Evolutionary conservation across 345 rosid species (phyloP).

Genomic region (Eucalyptus pauciflora): DNA sequence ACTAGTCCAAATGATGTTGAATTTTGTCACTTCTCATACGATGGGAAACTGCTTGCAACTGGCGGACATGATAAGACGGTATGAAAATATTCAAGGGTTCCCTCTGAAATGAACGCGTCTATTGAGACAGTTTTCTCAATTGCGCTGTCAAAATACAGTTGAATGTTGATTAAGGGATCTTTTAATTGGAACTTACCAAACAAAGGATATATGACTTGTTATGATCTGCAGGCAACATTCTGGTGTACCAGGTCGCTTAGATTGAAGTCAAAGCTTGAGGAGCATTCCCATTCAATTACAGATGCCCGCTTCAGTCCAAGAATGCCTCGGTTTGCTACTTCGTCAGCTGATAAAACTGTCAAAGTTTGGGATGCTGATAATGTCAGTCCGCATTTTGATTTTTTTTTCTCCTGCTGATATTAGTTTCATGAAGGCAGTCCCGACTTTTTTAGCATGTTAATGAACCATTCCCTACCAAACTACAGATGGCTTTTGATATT

Average conservation of each 20-base stretch:
- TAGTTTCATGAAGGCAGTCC: neutral
- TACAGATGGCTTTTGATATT: neutral
- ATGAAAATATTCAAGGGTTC: neutral
- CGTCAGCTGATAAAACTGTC: constrained; percentile 64
- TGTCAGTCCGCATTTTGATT: constrained; percentile 15
- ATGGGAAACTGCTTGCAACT: constrained; percentile 63
- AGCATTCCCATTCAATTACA: constrained; percentile 48
- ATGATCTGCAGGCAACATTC: constrained; percentile 30
- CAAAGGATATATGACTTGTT: neutral
- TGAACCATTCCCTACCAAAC: neutral
- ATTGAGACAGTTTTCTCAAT: neutral
- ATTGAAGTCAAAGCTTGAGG: constrained; percentile 38
- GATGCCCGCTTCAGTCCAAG: constrained; percentile 65
- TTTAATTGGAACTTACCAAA: neutral
- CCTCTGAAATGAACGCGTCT: neutral
- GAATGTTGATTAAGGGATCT: neutral
- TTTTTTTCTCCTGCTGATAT: neutral
- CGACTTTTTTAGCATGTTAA: neutral
- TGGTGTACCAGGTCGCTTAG: constrained; percentile 55
- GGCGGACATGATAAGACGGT: constrained; percentile 68
- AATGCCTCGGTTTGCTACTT: constrained; percentile 47
- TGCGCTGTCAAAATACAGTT: neutral
- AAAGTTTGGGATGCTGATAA: constrained; percentile 63
- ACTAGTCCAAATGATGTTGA: constrained; percentile 35
- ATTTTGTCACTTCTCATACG: constrained; percentile 60